These are phyloP conservation scores for Anthracocystis panici-leucophaei DNA, from an alignment of 1,284 basidiomycete genomes.

Conservation along the genomic window DNA sequence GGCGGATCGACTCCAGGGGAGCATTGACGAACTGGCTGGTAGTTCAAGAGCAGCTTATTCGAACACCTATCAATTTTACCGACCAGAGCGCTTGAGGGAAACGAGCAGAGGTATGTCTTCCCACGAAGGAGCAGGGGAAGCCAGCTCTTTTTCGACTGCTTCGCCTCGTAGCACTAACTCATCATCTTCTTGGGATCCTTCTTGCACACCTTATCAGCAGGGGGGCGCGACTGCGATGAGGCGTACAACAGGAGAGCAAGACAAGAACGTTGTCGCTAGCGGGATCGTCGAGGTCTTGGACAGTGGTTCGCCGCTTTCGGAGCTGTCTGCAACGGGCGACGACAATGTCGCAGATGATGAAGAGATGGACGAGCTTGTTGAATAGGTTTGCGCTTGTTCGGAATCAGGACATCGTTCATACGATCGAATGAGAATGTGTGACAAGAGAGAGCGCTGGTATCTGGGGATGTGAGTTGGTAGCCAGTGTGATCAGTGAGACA, in stretches of 20 bases:
- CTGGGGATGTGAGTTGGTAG: background rate
- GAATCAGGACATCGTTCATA: background rate
- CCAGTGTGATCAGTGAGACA: background rate
- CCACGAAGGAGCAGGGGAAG: background rate
- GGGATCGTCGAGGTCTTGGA: slow-evolving; percentile 1
- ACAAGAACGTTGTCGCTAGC: background rate
- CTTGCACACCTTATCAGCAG: background rate
- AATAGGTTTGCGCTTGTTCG: background rate
- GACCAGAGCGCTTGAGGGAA: background rate
- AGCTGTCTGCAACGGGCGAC: background rate
- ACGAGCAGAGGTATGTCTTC: slow-evolving; percentile 8
- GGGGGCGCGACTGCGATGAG: background rate
- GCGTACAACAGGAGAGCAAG: background rate
- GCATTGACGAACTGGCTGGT: background rate
- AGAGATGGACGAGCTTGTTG: slow-evolving; percentile 18
- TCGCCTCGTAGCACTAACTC: background rate
- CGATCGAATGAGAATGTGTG: background rate
- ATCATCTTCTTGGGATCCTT: background rate
- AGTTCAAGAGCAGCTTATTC: background rate
- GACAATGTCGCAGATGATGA: slow-evolving; percentile 2
- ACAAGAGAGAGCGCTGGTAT: background rate
- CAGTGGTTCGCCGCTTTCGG: slow-evolving; percentile 24
- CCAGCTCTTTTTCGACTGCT: background rate
- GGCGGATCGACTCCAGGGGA: background rate
- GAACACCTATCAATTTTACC: too few relatives aligned